phyloP scores from a whole-genome alignment of 805 yeast species.

The Saccharomyces kudriavzevii region DNA sequence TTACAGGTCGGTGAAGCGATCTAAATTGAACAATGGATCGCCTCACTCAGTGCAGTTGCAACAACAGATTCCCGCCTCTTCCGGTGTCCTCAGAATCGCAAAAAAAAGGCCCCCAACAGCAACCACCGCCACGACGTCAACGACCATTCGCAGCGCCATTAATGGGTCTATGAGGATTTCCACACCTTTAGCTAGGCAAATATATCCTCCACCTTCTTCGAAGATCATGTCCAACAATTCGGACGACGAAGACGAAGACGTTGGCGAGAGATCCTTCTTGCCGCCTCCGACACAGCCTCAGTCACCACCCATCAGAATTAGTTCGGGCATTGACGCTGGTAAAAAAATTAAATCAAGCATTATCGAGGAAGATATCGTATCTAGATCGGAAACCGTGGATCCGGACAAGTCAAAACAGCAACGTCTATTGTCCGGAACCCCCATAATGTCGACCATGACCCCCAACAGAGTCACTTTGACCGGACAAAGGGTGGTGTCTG shows the following conservation, averaged over 20 bases:
- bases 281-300: slow-evolving; percentile 34
- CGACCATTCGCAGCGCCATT: slow-evolving; percentile 1
- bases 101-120: slow-evolving; percentile 17
- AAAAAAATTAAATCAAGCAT: slow-evolving; percentile 26
- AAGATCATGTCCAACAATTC: slow-evolving; percentile 20
- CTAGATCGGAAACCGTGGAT: slow-evolving; percentile 32
- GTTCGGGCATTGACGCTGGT: slow-evolving; percentile 28
- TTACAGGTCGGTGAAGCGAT: slow-evolving; percentile 17
- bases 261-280: slow-evolving; percentile 28
- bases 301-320: slow-evolving; percentile 32
- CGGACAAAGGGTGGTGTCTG: slow-evolving; percentile 24
- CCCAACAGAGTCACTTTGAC: slow-evolving; percentile 23
- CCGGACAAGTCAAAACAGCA: slow-evolving; percentile 32
- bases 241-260: slow-evolving; percentile 27
- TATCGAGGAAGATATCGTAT: slow-evolving; percentile 31
- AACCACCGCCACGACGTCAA: slow-evolving; percentile 1
- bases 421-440: slow-evolving; percentile 28
- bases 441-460: slow-evolving; percentile 20
- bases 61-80: background rate
- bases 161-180: slow-evolving; percentile 26
- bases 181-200: slow-evolving; percentile 35
- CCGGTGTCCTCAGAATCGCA: slow-evolving; percentile 15
- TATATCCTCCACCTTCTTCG: slow-evolving; percentile 28
- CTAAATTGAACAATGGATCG: slow-evolving; percentile 18
- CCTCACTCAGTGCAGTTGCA: slow-evolving; percentile 8